These are phyloP conservation scores for Sporothrix brasiliensis DNA, from an alignment of 2,329 filamentous ascomycete species.

Conservation along the genomic window DNA sequence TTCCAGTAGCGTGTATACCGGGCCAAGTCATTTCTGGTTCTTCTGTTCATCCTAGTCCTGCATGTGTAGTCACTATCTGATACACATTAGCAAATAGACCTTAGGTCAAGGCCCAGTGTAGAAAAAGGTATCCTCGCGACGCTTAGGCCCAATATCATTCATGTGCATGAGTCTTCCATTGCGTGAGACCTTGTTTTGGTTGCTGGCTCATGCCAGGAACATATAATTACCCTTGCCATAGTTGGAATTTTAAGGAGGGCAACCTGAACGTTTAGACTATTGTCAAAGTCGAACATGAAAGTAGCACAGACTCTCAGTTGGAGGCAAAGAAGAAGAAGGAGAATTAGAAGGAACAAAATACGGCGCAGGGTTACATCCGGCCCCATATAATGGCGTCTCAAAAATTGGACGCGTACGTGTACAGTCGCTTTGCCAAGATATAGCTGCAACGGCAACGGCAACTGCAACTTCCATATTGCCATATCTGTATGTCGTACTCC, in stretches of 20 bases:
- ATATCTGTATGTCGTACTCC: neutral
- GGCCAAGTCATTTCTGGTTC: no score
- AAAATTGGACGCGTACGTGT: neutral
- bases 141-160: no score
- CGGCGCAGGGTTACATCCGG: neutral
- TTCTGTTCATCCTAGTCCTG: no score
- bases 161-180: no score
- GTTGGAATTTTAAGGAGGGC: neutral
- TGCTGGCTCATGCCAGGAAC: neutral
- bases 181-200: neutral
- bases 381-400: neutral
- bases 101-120: no score
- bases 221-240: neutral
- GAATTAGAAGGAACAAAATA: neutral
- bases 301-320: neutral
- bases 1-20: no score
- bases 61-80: no score
- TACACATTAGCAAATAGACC: no score
- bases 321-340: neutral
- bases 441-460: neutral
- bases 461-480: neutral
- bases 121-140: no score
- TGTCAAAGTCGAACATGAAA: neutral
- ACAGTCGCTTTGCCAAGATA: slow-evolving; percentile 1
- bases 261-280: neutral